Evolutionary conservation across 768 basidiomycete species (phyloP).

Genomic region (Crassisporium funariophilum): DNA sequence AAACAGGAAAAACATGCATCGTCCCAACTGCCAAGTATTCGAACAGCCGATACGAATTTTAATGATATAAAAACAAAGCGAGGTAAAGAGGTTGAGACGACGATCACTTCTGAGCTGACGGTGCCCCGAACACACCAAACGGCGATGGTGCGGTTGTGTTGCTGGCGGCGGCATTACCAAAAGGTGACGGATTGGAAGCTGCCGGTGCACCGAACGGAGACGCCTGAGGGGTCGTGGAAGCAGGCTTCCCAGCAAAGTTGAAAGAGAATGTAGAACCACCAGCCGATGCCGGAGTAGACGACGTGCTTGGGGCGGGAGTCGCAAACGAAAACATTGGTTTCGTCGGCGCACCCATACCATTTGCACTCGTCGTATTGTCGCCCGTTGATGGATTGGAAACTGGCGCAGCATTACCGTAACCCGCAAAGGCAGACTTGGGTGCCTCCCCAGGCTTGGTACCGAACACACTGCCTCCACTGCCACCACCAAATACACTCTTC

Average conservation of each 20-base stretch:
- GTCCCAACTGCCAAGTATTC: no score
- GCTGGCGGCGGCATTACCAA: slow-evolving; percentile 22
- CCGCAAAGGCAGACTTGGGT: slow-evolving; percentile 8
- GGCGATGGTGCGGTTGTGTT: background rate
- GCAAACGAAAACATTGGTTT: background rate
- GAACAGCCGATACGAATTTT: no score
- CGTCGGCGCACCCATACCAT: no score
- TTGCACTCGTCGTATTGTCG: background rate
- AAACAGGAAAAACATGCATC: no score
- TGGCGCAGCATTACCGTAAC: background rate
- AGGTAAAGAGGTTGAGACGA: no score
- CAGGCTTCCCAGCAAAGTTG: slow-evolving; percentile 17
- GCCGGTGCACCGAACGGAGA: slow-evolving; percentile 29
- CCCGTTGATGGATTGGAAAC: background rate
- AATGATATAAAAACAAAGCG: no score
- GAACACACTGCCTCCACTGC: background rate
- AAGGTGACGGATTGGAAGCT: slow-evolving; percentile 12
- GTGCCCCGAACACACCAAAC: slow-evolving; percentile 12
- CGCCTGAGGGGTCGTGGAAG: slow-evolving; percentile 24
- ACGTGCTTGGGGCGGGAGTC: slow-evolving; percentile 6
- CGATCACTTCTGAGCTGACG: background rate
- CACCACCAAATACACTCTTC: slow-evolving; percentile 11
- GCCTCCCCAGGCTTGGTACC: background rate
- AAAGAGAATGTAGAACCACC: slow-evolving; percentile 17
- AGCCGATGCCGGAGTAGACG: slow-evolving; percentile 12